phyloP scores from a whole-genome alignment of 768 basidiomycete genomes.

The Phaeotremella fagi region DNA sequence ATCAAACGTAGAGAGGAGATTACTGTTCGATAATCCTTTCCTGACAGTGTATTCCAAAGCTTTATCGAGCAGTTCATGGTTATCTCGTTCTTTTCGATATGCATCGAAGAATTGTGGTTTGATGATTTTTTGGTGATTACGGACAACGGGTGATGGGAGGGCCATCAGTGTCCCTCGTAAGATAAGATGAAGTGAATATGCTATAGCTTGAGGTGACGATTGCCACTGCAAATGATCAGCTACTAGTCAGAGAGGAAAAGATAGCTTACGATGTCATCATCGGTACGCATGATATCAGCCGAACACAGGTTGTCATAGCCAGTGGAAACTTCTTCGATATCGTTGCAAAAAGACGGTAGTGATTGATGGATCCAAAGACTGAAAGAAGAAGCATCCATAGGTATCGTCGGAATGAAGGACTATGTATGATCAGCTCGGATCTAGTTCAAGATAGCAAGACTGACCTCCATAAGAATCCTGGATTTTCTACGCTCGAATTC shows the following conservation, averaged over 20 bases:
- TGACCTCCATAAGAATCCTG: slow-evolving; percentile 70
- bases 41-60: slow-evolving; percentile 28
- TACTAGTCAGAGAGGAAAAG: not conserved
- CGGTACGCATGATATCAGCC: slow-evolving; percentile 46
- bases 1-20: slow-evolving; percentile 7
- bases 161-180: slow-evolving; percentile 79
- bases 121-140: slow-evolving; percentile 63
- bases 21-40: slow-evolving; percentile 16
- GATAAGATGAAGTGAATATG: slow-evolving; percentile 76
- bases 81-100: slow-evolving; percentile 26
- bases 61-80: slow-evolving; percentile 23
- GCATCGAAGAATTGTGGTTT: slow-evolving; percentile 72
- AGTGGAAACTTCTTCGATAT: slow-evolving; percentile 58
- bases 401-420: slow-evolving; percentile 48
- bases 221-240: slow-evolving; percentile 39
- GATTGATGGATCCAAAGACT: slow-evolving; percentile 92
- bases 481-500: slow-evolving; percentile 64
- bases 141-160: slow-evolving; percentile 75
- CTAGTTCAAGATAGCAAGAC: slow-evolving; percentile 20
- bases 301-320: slow-evolving; percentile 37
- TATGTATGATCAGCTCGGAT: slow-evolving; percentile 8
- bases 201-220: slow-evolving; percentile 42
- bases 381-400: slow-evolving; percentile 84
- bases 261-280: slow-evolving; percentile 47
- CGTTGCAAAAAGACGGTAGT: slow-evolving; percentile 74